These are phyloP conservation scores for Codiaeum variegatum DNA, from an alignment of 441 rosid species.

Conservation along the genomic window DNA sequence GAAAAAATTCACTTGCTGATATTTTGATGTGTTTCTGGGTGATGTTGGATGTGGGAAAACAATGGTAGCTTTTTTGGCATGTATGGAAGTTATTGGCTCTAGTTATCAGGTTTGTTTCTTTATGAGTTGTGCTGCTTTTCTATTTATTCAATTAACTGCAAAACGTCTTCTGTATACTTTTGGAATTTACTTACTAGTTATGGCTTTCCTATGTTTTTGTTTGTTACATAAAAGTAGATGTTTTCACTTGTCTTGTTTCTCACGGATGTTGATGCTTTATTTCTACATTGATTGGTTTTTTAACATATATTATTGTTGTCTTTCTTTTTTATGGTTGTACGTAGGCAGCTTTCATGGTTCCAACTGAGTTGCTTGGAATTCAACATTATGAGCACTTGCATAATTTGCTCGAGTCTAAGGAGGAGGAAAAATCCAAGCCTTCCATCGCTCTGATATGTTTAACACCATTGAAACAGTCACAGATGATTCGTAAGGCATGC, in stretches of 20 bases:
- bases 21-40: conserved; percentile 45
- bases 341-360: conserved; percentile 99
- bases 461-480: conserved; percentile 72
- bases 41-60: conserved; percentile 99
- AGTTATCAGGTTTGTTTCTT: conserved; percentile 80
- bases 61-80: conserved; percentile 89
- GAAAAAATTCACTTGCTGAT: conserved; percentile 11
- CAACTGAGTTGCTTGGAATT: conserved; percentile 90
- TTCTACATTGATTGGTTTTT: conserved; percentile 5
- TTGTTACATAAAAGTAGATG: background rate
- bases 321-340: conserved; percentile 17
- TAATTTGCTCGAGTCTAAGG: conserved; percentile 63
- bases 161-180: background rate
- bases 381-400: conserved; percentile 87
- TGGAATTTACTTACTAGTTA: background rate
- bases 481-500: conserved; percentile 81
- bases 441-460: conserved; percentile 86
- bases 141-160: conserved; percentile 1
- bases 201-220: conserved; percentile 13
- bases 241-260: conserved; percentile 7
- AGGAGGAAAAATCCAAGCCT: conserved; percentile 56
- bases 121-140: conserved; percentile 12
- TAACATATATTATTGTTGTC: conserved; percentile 10
- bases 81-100: conserved; percentile 89
- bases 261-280: conserved; percentile 11